phyloP scores from a whole-genome alignment of 768 basidiomycete genomes.

The Arthromyces matolae region DNA sequence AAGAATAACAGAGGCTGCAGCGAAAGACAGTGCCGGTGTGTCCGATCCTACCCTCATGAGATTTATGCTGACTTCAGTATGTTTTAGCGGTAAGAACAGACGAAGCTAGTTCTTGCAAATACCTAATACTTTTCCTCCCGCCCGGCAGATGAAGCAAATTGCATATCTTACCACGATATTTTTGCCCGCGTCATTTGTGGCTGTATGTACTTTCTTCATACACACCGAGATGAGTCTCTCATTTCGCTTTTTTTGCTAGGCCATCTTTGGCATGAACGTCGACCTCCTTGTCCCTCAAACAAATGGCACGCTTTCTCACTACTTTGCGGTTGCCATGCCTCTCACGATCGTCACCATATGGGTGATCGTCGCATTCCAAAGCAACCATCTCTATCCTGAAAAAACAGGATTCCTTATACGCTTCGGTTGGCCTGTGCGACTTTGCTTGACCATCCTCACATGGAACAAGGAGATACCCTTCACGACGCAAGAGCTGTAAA shows the following conservation, averaged over 20 bases:
- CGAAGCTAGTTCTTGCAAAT: background rate
- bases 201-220: slow-evolving; percentile 29
- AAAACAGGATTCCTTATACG: slow-evolving; percentile 26
- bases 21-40: slow-evolving; percentile 45
- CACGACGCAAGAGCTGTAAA: no score
- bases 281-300: slow-evolving; percentile 34
- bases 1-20: slow-evolving; percentile 46
- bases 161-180: slow-evolving; percentile 63
- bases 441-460: no score
- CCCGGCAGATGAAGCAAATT: slow-evolving; percentile 48
- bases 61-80: background rate
- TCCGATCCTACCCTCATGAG: background rate
- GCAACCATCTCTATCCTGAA: slow-evolving; percentile 31
- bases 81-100: slow-evolving; percentile 14
- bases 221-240: background rate
- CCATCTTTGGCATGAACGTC: slow-evolving; percentile 59
- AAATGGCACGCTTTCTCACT: slow-evolving; percentile 36
- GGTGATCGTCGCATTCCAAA: slow-evolving; percentile 52
- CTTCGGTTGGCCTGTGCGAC: slow-evolving; percentile 30
- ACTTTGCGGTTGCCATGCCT: slow-evolving; percentile 37
- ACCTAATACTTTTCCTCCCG: background rate
- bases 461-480: no score
- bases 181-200: slow-evolving; percentile 51
- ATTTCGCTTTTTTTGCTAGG: slow-evolving; percentile 26
- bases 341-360: slow-evolving; percentile 51